These are phyloP conservation scores for Begonia loranthoides DNA, from an alignment of 306 rosid species.

Conservation along the genomic window DNA sequence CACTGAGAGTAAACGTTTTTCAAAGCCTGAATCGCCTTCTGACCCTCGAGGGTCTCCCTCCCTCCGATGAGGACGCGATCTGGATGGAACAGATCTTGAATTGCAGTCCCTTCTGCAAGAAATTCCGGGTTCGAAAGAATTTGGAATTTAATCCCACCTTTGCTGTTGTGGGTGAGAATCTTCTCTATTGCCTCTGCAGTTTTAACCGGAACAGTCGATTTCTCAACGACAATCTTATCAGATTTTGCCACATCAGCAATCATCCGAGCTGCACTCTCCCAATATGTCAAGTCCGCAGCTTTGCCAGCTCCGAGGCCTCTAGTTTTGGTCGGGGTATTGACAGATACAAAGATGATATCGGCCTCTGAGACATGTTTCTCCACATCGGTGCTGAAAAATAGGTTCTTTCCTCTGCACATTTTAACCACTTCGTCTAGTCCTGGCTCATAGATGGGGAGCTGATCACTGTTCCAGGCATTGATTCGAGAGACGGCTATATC, in stretches of 20 bases:
- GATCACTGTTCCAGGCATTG: constrained; percentile 89
- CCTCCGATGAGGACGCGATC: constrained; percentile 87
- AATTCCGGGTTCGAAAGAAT: constrained; percentile 89
- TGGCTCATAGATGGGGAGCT: constrained; percentile 95
- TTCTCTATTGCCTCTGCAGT: constrained; percentile 96
- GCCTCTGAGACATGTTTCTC: constrained; percentile 74
- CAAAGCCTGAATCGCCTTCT: constrained; percentile 58
- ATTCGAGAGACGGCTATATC: constrained; percentile 73
- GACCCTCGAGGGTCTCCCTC: constrained; percentile 71
- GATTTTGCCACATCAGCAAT: constrained; percentile 86
- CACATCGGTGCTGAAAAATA: constrained; percentile 93
- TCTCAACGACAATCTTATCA: constrained; percentile 87
- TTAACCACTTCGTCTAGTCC: constrained; percentile 74
- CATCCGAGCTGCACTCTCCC: constrained; percentile 99
- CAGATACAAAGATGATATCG: constrained; percentile 87
- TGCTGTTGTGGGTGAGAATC: constrained; percentile 79
- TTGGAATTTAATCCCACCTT: constrained; percentile 73
- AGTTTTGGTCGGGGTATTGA: constrained; percentile 92
- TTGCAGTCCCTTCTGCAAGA: constrained; percentile 95
- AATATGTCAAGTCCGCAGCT: constrained; percentile 86
- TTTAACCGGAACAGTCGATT: constrained; percentile 93
- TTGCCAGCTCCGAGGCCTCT: constrained; percentile 89
- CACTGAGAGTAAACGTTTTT: constrained; percentile 72
- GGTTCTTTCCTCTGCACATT: constrained; percentile 78
- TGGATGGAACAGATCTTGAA: constrained; percentile 70